A percentile compares a stretch with the other conserved stretches of the same genome.
These are phyloP conservation scores for Stagonosporopsis vannaccii DNA, from an alignment of 2,329 filamentous ascomycete genomes.

Conservation along the genomic window DNA sequence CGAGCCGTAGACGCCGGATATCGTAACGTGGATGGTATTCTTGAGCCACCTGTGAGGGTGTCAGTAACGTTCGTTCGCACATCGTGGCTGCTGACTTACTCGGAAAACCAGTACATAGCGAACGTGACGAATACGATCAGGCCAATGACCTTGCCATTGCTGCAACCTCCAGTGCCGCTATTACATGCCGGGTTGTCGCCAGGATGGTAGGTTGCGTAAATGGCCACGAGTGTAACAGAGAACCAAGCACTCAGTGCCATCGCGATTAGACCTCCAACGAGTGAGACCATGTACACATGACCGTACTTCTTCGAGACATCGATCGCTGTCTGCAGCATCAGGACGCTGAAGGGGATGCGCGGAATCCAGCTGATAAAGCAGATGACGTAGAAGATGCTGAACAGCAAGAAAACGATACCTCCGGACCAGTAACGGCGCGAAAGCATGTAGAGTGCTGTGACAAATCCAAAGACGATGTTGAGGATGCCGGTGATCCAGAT, in stretches of 20 bases:
- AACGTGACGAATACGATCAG: conserved; percentile 88
- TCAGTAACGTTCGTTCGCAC: conserved; percentile 10
- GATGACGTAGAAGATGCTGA: conserved; percentile 79
- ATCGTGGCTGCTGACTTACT: conserved; percentile 50
- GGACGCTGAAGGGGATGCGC: conserved; percentile 88
- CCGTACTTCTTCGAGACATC: conserved; percentile 84
- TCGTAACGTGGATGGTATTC: conserved; percentile 87
- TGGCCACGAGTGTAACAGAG: conserved; percentile 81
- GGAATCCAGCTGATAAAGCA: conserved; percentile 85
- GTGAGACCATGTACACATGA: conserved; percentile 84
- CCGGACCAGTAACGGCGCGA: conserved; percentile 78
- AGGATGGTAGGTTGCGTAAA: conserved; percentile 86
- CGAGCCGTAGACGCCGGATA: conserved; percentile 87
- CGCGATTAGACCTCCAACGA: conserved; percentile 80
- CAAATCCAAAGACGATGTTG: conserved; percentile 81
- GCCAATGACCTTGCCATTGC: conserved; percentile 79
- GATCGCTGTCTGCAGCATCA: conserved; percentile 87
- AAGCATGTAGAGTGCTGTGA: conserved; percentile 86
- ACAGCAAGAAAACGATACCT: conserved; percentile 86
- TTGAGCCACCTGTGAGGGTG: conserved; percentile 70
- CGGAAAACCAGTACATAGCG: conserved; percentile 90
- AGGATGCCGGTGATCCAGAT: conserved; percentile 77
- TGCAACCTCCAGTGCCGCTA: conserved; percentile 68
- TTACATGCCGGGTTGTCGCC: conserved; percentile 64
- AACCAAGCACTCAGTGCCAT: conserved; percentile 85